These are phyloP conservation scores for Phytophthora citrophthora DNA, from an alignment of 352 stramenopile genomes.

Conservation along the genomic window DNA sequence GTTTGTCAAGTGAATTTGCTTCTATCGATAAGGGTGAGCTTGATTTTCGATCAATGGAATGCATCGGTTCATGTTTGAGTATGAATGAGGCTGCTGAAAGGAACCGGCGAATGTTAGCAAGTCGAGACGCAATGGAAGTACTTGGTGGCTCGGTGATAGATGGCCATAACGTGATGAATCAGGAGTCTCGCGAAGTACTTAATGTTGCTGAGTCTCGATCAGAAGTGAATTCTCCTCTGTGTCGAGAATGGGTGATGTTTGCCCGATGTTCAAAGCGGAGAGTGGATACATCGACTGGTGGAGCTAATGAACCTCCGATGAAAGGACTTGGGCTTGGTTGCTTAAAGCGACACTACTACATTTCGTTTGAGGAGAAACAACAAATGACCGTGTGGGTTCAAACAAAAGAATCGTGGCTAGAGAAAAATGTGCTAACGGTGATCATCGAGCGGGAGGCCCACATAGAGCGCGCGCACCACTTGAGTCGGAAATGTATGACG, in stretches of 20 bases:
- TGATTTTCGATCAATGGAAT: slow-evolving; percentile 68
- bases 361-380: slow-evolving; percentile 67
- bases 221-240: slow-evolving; percentile 53
- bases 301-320: slow-evolving; percentile 2
- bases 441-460: slow-evolving; percentile 73
- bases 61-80: slow-evolving; percentile 67
- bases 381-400: slow-evolving; percentile 67
- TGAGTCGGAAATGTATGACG: slow-evolving; percentile 64
- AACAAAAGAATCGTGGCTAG: slow-evolving; percentile 67
- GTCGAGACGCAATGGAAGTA: neutral
- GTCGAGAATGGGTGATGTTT: slow-evolving; percentile 80
- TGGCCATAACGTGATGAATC: slow-evolving; percentile 50
- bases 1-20: slow-evolving; percentile 44
- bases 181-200: slow-evolving; percentile 33
- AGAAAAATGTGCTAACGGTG: slow-evolving; percentile 56
- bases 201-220: slow-evolving; percentile 50
- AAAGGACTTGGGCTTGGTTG: slow-evolving; percentile 55
- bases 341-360: slow-evolving; percentile 77
- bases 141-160: slow-evolving; percentile 12
- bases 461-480: slow-evolving; percentile 39
- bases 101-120: slow-evolving; percentile 38
- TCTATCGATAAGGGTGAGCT: slow-evolving; percentile 49
- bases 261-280: slow-evolving; percentile 48
- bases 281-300: neutral
- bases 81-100: slow-evolving; percentile 60